A percentile compares a stretch with the other conserved stretches of the same genome.
Evolutionary conservation across 305 asterid species (phyloP).

Genomic region (Solanum hybrid): DNA sequence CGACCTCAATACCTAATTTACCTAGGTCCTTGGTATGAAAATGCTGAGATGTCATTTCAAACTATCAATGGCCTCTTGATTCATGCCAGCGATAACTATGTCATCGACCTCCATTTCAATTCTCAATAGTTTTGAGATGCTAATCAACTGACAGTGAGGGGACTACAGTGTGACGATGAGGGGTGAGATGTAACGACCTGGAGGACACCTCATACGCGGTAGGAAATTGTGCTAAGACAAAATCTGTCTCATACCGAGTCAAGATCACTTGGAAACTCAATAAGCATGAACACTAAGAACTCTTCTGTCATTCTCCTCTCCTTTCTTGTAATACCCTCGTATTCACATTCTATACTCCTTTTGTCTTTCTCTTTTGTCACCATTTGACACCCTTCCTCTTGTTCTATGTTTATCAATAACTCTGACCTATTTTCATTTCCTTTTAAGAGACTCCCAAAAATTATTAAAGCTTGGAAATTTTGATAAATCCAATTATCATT

Average conservation of each 20-base stretch:
- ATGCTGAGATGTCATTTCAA: not conserved
- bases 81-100: not conserved
- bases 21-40: not conserved
- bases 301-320: not conserved
- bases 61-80: not conserved
- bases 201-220: not conserved
- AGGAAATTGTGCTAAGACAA: not conserved
- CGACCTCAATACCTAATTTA: not conserved
- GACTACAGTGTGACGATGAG: not conserved
- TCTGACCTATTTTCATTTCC: not conserved
- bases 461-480: not conserved
- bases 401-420: not conserved
- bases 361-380: not conserved
- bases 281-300: not conserved
- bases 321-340: not conserved
- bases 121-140: not conserved
- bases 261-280: not conserved
- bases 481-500: not conserved
- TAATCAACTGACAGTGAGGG: not conserved
- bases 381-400: not conserved
- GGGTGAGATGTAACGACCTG: not conserved
- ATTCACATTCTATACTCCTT: not conserved
- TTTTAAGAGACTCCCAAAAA: not conserved
- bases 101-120: not conserved
- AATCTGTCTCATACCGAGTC: not conserved